phyloP scores from a whole-genome alignment of 75 land plant species.

The Isoetes taiwanensis region DNA sequence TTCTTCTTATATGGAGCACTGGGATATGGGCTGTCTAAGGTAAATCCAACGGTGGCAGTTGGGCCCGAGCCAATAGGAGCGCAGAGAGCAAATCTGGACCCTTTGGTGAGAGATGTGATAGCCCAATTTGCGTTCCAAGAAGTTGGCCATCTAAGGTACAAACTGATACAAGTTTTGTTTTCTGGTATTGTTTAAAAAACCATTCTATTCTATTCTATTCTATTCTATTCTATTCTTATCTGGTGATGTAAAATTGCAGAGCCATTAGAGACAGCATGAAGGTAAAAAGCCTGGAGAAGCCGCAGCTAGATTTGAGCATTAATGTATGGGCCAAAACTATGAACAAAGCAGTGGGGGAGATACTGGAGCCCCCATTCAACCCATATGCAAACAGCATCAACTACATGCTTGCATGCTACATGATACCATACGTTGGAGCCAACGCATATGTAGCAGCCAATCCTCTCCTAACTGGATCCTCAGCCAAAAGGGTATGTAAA shows the following conservation, averaged over 20 bases:
- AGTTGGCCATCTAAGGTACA: constrained; percentile 57
- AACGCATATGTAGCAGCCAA: constrained; percentile 74
- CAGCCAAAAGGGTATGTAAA: constrained; percentile 45
- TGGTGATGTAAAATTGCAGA: not conserved
- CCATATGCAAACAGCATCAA: constrained; percentile 54
- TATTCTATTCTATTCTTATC: not conserved
- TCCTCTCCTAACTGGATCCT: constrained; percentile 25
- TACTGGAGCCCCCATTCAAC: constrained; percentile 46
- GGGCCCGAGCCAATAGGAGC: constrained; percentile 54
- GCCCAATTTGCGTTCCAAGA: constrained; percentile 54
- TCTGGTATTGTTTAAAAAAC: not conserved
- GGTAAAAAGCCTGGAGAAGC: too few species aligned
- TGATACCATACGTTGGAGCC: constrained; percentile 77
- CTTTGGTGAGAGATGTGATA: constrained; percentile 16
- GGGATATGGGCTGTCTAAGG: constrained; percentile 45
- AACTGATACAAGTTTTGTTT: too few species aligned
- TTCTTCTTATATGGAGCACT: constrained; percentile 40
- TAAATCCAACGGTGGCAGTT: constrained; percentile 30
- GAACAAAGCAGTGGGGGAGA: constrained; percentile 36
- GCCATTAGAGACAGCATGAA: too few species aligned
- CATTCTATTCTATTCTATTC: not conserved
- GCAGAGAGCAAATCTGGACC: constrained; percentile 37
- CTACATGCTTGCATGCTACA: constrained; percentile 56
- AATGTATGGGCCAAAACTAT: constrained; percentile 36
- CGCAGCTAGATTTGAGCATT: constrained; percentile 39